Conservation (phyloP, 495 filamentous ascomycete genomes). For the Hypoxylon crocopeplum region DNA sequence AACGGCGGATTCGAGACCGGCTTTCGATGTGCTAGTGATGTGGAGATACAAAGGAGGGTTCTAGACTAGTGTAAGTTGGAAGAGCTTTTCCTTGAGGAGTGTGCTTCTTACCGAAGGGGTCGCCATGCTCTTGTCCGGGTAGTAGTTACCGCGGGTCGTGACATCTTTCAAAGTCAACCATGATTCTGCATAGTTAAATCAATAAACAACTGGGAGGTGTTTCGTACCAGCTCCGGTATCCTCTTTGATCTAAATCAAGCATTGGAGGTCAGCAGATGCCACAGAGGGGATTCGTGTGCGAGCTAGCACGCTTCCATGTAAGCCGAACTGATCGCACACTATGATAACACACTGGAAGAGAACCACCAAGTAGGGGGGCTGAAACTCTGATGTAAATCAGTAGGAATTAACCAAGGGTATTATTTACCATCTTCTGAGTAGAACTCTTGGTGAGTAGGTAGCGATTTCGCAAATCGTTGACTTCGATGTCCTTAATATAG, state of each 20-base stretch:
- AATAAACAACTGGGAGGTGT: conserved; percentile 55
- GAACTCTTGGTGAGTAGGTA: conserved; percentile 97
- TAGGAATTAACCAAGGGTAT: conserved; percentile 68
- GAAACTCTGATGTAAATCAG: conserved; percentile 77
- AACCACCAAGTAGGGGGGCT: conserved; percentile 47
- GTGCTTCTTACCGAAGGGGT: conserved; percentile 77
- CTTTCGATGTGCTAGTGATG: conserved; percentile 90
- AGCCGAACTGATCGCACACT: conserved; percentile 78
- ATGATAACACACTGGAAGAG: conserved; percentile 47
- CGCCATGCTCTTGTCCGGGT: conserved; percentile 96
- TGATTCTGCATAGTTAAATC: conserved; percentile 57
- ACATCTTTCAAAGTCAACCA: conserved; percentile 85
- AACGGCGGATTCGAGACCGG: conserved; percentile 87
- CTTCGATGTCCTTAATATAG: conserved; percentile 97
- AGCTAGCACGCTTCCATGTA: conserved; percentile 81
- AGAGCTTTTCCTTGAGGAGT: neutral
- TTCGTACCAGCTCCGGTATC: conserved; percentile 99
- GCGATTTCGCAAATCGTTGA: conserved; percentile 96
- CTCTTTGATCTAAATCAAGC: conserved; percentile 99
- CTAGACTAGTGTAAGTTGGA: conserved; percentile 53
- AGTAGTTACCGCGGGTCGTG: conserved; percentile 95
- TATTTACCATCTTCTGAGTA: conserved; percentile 99
- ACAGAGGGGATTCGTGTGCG: conserved; percentile 73
- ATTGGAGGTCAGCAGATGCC: conserved; percentile 96
- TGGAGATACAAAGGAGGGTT: conserved; percentile 94